Base-by-base conservation (phyloP, 345 rosid species). In the Melaleuca alternifolia region DNA sequence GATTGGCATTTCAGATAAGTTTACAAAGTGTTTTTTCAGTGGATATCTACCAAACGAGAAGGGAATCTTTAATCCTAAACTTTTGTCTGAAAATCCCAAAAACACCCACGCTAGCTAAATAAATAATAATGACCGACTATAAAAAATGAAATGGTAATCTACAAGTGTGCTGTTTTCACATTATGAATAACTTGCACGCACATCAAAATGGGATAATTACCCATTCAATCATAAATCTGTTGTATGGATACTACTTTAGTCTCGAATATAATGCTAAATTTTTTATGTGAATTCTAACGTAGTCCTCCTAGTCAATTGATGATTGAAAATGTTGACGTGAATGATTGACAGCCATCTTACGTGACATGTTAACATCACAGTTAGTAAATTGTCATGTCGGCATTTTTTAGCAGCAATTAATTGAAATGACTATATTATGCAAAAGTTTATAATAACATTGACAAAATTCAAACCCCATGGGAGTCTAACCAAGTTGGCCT, bases 401-500 rank as follows among this genome's bases (percentile, higher is more conserved):
- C 0, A 1, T 16, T 65, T 33, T 62, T 0, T 23, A 1, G 7
- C 4, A 3, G 18, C 79, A 65, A 18, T 65, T 33, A 1, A 1
- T 3, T 0, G 0, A 1, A 9, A 16, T 0, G 12, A 71, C 1
- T 33, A 16, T 6, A 18, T 33, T 18, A 71, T 0, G 21, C 5
- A 0, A 71, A 33, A 5, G 20, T 71, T 33, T 33, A 33, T 1
- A 4, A 71, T 6, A 0, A 33, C 24, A 33, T 33, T 33, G 1
- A 3, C 12, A 33, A 71, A 71, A 33, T 71, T 4, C 41, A 41
- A 41, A 41, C 41, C 41, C 4, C 41, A 41, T 4, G 41, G 4
- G 41, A 41, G 41, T 2, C 41, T 41, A 41, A 4, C 41, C 41
- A 41, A 41, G 41, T 41, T 41, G 41, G 4, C 41, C 41, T 41